phyloP scores from a whole-genome alignment of 345 rosid species.

The Geranium brycei region DNA sequence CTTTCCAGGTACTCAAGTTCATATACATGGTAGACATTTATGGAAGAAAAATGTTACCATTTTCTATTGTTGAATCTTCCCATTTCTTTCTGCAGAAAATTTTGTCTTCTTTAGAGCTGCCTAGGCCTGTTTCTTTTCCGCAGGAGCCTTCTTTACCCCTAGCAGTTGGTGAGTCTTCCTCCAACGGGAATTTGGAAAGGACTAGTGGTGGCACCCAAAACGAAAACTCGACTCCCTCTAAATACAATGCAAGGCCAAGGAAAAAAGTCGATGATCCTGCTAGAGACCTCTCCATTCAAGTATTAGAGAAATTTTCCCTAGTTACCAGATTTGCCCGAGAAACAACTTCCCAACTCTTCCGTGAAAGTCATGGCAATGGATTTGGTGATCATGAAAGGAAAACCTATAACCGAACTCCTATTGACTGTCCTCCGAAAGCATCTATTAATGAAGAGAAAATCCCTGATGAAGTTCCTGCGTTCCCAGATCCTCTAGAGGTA shows the following conservation, averaged over 20 bases:
- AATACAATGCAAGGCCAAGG: slow-evolving; percentile 37
- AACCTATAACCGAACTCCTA: slow-evolving; percentile 24
- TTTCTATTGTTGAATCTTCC: slow-evolving; percentile 7
- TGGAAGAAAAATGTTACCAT: not conserved
- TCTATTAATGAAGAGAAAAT: slow-evolving; percentile 28
- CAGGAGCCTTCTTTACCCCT: slow-evolving; percentile 37
- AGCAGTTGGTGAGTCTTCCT: slow-evolving; percentile 27
- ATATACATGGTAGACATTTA: not conserved
- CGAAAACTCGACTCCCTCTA: slow-evolving; percentile 28
- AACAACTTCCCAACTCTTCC: slow-evolving; percentile 75
- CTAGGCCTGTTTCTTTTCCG: slow-evolving; percentile 58
- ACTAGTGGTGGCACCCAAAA: slow-evolving; percentile 20
- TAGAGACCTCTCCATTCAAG: slow-evolving; percentile 79
- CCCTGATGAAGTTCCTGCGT: slow-evolving; percentile 28
- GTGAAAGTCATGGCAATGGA: slow-evolving; percentile 49
- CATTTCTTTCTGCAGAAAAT: slow-evolving; percentile 43
- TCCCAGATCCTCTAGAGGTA: slow-evolving; percentile 84
- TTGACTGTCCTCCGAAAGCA: slow-evolving; percentile 27
- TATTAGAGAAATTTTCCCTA: slow-evolving; percentile 82
- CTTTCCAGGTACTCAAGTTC: slow-evolving; percentile 52
- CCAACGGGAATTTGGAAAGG: slow-evolving; percentile 34
- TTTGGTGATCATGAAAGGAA: slow-evolving; percentile 49
- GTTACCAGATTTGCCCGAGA: slow-evolving; percentile 93
- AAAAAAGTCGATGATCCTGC: slow-evolving; percentile 72
- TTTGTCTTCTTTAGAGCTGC: slow-evolving; percentile 84